Evolutionary conservation across 2,329 filamentous ascomycete species (phyloP).

Genomic region (Fusarium scirpi): DNA sequence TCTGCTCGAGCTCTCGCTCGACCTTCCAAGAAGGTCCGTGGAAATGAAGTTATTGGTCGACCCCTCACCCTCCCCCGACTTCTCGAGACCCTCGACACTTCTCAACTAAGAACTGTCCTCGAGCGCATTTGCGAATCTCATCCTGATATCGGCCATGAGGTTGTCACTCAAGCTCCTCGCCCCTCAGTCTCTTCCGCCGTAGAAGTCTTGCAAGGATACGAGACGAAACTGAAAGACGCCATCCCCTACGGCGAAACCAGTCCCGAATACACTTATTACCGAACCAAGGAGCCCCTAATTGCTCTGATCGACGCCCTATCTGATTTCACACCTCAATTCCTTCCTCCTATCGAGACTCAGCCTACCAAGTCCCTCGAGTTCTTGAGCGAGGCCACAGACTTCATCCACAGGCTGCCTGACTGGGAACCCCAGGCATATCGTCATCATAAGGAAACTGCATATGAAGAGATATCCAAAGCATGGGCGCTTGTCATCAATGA

Average conservation of each 20-base stretch:
- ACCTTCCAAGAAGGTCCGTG: slow-evolving; percentile 72
- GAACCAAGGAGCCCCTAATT: slow-evolving; percentile 83
- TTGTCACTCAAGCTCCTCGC: slow-evolving; percentile 85
- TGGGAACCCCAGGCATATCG: slow-evolving; percentile 92
- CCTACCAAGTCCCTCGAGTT: slow-evolving; percentile 86
- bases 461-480: slow-evolving; percentile 93
- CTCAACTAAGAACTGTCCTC: slow-evolving; percentile 86
- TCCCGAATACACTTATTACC: slow-evolving; percentile 94
- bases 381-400: slow-evolving; percentile 87
- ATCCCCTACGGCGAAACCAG: slow-evolving; percentile 88
- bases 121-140: slow-evolving; percentile 92
- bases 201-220: slow-evolving; percentile 84
- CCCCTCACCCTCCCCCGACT: slow-evolving; percentile 73
- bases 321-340: slow-evolving; percentile 95
- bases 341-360: slow-evolving; percentile 90
- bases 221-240: slow-evolving; percentile 79
- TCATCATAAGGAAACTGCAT: slow-evolving; percentile 93
- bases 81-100: slow-evolving; percentile 91
- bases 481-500: slow-evolving; percentile 94
- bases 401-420: slow-evolving; percentile 89
- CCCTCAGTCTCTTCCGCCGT: slow-evolving; percentile 86
- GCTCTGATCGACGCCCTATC: slow-evolving; percentile 88
- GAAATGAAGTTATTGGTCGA: slow-evolving; percentile 73
- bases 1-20: slow-evolving; percentile 75
- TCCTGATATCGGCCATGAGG: slow-evolving; percentile 85